Conservation (phyloP, 768 basidiomycete genomes). For the Leccinum ochraceum region DNA sequence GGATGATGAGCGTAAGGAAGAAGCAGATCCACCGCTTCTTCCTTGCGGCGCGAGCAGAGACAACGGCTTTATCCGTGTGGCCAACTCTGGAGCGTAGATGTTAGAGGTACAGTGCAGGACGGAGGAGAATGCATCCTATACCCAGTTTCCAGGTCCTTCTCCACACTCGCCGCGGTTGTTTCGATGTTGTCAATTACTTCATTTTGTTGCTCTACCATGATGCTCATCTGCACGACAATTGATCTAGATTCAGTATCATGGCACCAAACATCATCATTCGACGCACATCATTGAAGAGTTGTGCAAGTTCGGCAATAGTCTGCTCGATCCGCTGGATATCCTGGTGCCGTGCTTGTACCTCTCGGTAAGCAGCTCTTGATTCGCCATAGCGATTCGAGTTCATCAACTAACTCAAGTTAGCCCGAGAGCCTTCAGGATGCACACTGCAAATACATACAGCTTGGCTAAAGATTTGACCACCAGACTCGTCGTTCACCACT, state of each 20-base stretch:
- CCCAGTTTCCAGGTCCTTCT: conserved; percentile 87
- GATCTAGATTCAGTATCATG: conserved; percentile 6
- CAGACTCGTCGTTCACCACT: conserved; percentile 82
- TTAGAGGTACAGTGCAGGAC: conserved; percentile 1
- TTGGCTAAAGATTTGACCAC: conserved; percentile 88
- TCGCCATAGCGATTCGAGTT: conserved; percentile 90
- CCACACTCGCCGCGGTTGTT: conserved; percentile 67
- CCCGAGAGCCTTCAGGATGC: background rate
- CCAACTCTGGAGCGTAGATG: conserved; percentile 50
- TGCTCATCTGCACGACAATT: conserved; percentile 69
- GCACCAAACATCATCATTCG: background rate
- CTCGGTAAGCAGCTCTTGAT: conserved; percentile 87
- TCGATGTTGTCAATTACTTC: conserved; percentile 86
- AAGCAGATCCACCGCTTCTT: conserved; percentile 99
- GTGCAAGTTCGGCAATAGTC: conserved; percentile 90
- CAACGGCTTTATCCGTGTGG: conserved; percentile 86
- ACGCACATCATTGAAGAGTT: conserved; percentile 92
- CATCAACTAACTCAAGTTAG: conserved; percentile 59
- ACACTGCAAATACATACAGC: conserved; percentile 49
- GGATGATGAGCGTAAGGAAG: conserved; percentile 63
- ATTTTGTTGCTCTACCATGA: conserved; percentile 93
- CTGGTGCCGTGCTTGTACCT: conserved; percentile 96
- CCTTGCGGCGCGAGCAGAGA: conserved; percentile 83
- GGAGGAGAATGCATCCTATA: conserved; percentile 36
- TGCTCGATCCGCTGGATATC: conserved; percentile 95